phyloP scores from a whole-genome alignment of 805 yeast species.

The Phaffomyces thermotolerans region DNA sequence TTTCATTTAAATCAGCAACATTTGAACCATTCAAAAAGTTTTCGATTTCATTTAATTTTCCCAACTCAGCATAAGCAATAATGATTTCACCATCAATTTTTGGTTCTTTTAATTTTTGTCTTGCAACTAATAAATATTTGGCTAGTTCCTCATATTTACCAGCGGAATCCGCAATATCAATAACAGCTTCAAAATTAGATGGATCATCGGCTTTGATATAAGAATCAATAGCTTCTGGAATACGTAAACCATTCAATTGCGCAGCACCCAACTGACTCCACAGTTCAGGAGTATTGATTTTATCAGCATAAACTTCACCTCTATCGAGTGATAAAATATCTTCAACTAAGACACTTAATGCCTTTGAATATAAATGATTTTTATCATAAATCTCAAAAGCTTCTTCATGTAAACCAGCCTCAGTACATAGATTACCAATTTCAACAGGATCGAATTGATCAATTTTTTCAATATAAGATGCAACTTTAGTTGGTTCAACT shows the following conservation, averaged over 20 bases:
- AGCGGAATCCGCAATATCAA: constrained; percentile 91
- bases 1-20: constrained; percentile 85
- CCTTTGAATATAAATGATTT: constrained; percentile 68
- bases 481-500: constrained; percentile 84
- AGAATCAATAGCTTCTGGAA: constrained; percentile 86
- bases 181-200: constrained; percentile 80
- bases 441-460: constrained; percentile 90
- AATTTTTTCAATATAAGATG: constrained; percentile 76
- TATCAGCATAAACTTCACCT: constrained; percentile 89
- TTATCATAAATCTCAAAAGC: constrained; percentile 90
- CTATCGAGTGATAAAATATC: constrained; percentile 92
- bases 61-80: constrained; percentile 77
- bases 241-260: constrained; percentile 87
- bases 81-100: constrained; percentile 88
- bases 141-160: constrained; percentile 93
- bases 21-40: constrained; percentile 77
- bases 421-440: constrained; percentile 87
- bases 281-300: constrained; percentile 73
- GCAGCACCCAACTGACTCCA: constrained; percentile 97
- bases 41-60: constrained; percentile 72
- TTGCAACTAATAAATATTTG: constrained; percentile 83
- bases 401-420: constrained; percentile 84
- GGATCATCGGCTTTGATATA: constrained; percentile 91
- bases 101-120: constrained; percentile 86
- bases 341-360: constrained; percentile 86